These are phyloP conservation scores for Metschnikowia santaceciliae DNA, from an alignment of 805 yeast species.

Conservation along the genomic window DNA sequence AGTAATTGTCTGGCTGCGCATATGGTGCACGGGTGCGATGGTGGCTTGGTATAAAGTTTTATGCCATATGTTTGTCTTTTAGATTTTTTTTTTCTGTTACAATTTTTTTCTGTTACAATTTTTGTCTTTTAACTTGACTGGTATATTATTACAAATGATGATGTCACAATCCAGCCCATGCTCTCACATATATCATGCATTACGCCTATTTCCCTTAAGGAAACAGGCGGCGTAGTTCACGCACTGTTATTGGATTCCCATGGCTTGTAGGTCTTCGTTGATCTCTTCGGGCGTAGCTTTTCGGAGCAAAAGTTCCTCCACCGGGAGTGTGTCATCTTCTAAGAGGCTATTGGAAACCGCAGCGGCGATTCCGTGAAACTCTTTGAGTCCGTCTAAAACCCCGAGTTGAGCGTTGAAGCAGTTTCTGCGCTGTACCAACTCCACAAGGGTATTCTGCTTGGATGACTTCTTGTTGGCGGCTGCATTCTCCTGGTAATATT, in stretches of 20 bases:
- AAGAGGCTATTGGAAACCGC: constrained; percentile 45
- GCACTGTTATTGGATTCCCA: constrained; percentile 41
- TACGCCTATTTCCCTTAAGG: not conserved
- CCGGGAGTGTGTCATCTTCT: constrained; percentile 21
- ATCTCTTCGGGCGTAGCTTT: constrained; percentile 70
- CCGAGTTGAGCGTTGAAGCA: constrained; percentile 67
- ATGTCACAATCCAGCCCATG: not conserved
- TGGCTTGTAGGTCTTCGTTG: constrained; percentile 62
- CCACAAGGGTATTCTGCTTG: constrained; percentile 34
- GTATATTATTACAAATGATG: not conserved
- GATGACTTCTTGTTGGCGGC: constrained; percentile 31
- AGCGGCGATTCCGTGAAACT: constrained; percentile 78
- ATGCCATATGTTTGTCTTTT: too few species aligned
- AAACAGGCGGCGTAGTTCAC: not conserved
- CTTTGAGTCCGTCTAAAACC: constrained; percentile 59
- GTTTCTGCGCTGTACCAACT: constrained; percentile 62
- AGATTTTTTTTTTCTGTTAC: too few species aligned
- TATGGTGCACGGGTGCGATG: constrained; percentile 7
- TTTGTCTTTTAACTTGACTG: not conserved
- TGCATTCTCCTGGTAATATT: constrained; percentile 16
- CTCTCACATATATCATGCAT: not conserved
- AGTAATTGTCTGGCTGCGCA: not conserved
- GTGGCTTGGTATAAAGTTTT: not conserved
- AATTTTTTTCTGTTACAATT: too few species aligned
- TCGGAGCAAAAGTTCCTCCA: constrained; percentile 42